phyloP scores from a whole-genome alignment of 1,139 yeast genomes.

The Nematodospora anomalae region DNA sequence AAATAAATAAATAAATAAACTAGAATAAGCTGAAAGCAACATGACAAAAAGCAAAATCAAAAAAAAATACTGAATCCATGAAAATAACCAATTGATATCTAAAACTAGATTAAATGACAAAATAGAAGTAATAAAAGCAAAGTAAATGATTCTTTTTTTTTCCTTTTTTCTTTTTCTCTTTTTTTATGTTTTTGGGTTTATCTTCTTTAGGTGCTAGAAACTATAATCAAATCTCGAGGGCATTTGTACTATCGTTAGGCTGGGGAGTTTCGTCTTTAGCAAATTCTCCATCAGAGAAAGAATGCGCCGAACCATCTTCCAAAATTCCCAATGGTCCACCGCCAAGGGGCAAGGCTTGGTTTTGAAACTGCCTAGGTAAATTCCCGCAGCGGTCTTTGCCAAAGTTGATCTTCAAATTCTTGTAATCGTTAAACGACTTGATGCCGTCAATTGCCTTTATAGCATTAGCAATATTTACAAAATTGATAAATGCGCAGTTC shows the following conservation, averaged over 20 bases:
- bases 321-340: conserved; percentile 18
- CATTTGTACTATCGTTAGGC: too few relatives aligned
- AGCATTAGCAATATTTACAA: conserved; percentile 79
- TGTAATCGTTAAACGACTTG: conserved; percentile 52
- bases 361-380: conserved; percentile 57
- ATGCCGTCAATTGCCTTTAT: conserved; percentile 72
- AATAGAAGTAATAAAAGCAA: too few relatives aligned
- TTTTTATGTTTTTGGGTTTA: too few relatives aligned
- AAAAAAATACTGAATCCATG: not conserved
- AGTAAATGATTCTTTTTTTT: too few relatives aligned
- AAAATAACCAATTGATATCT: not conserved
- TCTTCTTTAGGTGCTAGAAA: too few relatives aligned
- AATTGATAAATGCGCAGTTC: conserved; percentile 80
- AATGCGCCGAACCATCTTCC: conserved; percentile 24
- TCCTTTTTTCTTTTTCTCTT: too few relatives aligned
- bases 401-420: conserved; percentile 67
- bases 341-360: conserved; percentile 18
- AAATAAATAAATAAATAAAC: too few relatives aligned
- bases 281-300: conserved; percentile 31
- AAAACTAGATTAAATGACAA: too few relatives aligned
- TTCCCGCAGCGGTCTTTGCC: conserved; percentile 95
- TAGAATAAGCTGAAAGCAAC: too few relatives aligned
- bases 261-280: conserved; percentile 1
- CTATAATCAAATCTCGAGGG: too few relatives aligned
- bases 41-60: not conserved